A percentile compares a stretch with the other conserved stretches of the same genome.
Conservation (phyloP, 352 stramenopile genomes). For the Phytophthora colocasiae region DNA sequence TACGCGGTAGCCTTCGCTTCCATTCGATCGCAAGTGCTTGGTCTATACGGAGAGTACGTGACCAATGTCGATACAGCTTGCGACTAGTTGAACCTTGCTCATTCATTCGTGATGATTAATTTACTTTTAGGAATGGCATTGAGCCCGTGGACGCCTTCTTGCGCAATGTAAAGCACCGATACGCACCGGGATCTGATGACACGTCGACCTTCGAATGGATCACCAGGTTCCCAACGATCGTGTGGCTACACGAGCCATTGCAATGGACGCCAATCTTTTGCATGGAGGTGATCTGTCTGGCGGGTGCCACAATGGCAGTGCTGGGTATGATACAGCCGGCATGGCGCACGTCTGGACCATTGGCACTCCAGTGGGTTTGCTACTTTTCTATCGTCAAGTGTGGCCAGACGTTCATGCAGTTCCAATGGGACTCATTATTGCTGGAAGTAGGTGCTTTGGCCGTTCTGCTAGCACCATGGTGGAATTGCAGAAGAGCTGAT, state of each 20-base stretch:
- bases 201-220: constrained; percentile 26
- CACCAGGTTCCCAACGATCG: constrained; percentile 56
- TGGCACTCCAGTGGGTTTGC: constrained; percentile 60
- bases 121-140: constrained; percentile 49
- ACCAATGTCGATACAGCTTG: constrained; percentile 9
- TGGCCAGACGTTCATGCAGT: constrained; percentile 90
- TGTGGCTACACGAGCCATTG: constrained; percentile 61
- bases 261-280: constrained; percentile 54
- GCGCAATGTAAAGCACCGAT: constrained; percentile 34
- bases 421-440: constrained; percentile 94
- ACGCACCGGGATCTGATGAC: constrained; percentile 12
- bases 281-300: constrained; percentile 57
- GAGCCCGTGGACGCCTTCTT: constrained; percentile 67
- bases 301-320: constrained; percentile 38
- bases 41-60: constrained; percentile 78
- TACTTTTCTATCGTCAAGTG: constrained; percentile 82
- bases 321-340: constrained; percentile 36
- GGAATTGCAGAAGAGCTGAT: constrained; percentile 8
- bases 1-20: constrained; percentile 79
- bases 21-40: constrained; percentile 82
- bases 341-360: constrained; percentile 42
- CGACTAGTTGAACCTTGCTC: constrained; percentile 8
- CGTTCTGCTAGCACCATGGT: constrained; percentile 59
- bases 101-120: constrained; percentile 11
- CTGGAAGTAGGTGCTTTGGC: constrained; percentile 86